phyloP scores from a whole-genome alignment of 192 early-diverging fungal genomes.

The Pilaira anomala region DNA sequence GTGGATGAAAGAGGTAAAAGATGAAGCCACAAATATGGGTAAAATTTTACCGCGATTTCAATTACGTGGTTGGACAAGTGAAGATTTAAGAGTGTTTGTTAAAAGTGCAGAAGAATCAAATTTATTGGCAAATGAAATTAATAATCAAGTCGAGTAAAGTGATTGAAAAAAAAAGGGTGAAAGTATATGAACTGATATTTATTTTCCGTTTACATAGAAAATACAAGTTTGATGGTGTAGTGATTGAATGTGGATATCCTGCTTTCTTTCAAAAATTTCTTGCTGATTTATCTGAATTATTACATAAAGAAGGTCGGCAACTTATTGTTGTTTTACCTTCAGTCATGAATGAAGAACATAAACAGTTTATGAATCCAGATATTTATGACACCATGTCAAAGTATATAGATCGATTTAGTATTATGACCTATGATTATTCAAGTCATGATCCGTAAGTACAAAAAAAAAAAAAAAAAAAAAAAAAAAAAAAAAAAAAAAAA shows the following conservation, averaged over 20 bases:
- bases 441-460: constrained; percentile 13
- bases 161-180: background rate
- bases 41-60: constrained; percentile 41
- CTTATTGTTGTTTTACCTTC: constrained; percentile 35
- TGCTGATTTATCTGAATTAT: background rate
- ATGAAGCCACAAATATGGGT: constrained; percentile 17
- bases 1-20: constrained; percentile 41
- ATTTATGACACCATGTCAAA: constrained; percentile 19
- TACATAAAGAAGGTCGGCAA: constrained; percentile 22
- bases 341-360: constrained; percentile 15
- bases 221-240: constrained; percentile 36
- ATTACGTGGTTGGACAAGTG: constrained; percentile 23
- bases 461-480: background rate
- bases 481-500: no score
- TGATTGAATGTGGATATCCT: constrained; percentile 30
- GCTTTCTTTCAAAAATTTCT: constrained; percentile 24
- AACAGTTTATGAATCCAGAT: constrained; percentile 17
- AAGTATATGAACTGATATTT: background rate
- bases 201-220: constrained; percentile 15
- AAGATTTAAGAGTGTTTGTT: constrained; percentile 25
- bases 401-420: constrained; percentile 33
- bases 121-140: constrained; percentile 21
- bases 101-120: constrained; percentile 12
- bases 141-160: constrained; percentile 31
- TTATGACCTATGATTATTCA: constrained; percentile 44